Evolutionary conservation across 78 protist species (phyloP).

Genomic region (Dictyostelium purpureum): DNA sequence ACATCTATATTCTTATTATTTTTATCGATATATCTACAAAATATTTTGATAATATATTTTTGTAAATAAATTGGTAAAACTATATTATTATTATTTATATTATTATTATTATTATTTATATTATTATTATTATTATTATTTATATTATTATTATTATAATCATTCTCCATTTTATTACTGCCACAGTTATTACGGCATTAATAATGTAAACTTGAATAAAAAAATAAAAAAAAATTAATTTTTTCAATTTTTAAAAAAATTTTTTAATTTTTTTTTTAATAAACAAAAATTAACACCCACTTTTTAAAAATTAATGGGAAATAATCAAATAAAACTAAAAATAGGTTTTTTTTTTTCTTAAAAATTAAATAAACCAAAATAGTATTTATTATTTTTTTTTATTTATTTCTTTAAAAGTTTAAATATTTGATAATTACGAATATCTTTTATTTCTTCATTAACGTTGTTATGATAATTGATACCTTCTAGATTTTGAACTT

Average conservation of each 20-base stretch:
- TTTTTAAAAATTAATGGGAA: too few relatives aligned
- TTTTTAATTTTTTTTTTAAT: too few relatives aligned
- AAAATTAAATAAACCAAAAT: too few relatives aligned
- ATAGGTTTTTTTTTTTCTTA: too few relatives aligned
- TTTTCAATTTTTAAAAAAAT: too few relatives aligned
- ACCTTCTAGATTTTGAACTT: not conserved
- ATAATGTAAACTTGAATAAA: too few relatives aligned
- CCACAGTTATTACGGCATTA: not conserved
- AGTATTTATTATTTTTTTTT: not conserved
- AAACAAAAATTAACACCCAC: too few relatives aligned
- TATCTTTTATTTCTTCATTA: constrained; percentile 9
- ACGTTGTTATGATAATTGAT: not conserved
- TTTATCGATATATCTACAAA: not conserved
- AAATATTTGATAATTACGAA: not conserved
- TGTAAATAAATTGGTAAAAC: not conserved
- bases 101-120: not conserved
- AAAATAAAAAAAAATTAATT: too few relatives aligned
- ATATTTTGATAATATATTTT: not conserved
- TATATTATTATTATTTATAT: not conserved
- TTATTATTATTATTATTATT: not conserved
- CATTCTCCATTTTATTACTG: not conserved
- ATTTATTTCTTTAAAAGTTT: not conserved
- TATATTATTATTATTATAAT: not conserved
- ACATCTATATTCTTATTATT: not conserved
- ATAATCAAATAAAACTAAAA: too few relatives aligned